Evolutionary conservation across 768 basidiomycete species (phyloP).

Genomic region (Cyathus striatus): DNA sequence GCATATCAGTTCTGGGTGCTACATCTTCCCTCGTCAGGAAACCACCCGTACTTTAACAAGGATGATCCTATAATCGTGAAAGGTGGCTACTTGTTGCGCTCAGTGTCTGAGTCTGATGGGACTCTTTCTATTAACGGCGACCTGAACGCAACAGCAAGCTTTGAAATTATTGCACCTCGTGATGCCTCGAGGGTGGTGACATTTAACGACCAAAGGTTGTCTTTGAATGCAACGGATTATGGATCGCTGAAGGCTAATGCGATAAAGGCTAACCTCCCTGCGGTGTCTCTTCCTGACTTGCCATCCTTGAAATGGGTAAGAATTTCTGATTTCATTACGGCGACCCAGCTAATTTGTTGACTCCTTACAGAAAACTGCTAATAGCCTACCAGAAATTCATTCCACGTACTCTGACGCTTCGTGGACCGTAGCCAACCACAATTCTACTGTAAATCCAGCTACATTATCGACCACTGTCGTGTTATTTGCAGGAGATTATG

Average conservation of each 20-base stretch:
- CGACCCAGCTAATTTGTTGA: too few species aligned
- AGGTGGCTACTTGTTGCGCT: constrained; percentile 43
- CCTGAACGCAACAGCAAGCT: constrained; percentile 34
- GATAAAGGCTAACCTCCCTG: constrained; percentile 24
- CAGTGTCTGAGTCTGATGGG: constrained; percentile 25
- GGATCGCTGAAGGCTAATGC: constrained; percentile 32
- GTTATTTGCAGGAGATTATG: constrained; percentile 45
- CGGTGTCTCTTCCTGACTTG: constrained; percentile 27
- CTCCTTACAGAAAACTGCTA: constrained; percentile 30
- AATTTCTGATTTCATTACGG: too few species aligned
- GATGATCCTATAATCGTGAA: constrained; percentile 40
- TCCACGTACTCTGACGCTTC: constrained; percentile 31
- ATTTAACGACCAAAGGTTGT: constrained; percentile 34
- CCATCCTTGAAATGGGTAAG: constrained; percentile 31
- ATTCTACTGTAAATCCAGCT: constrained; percentile 35
- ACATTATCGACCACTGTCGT: constrained; percentile 31
- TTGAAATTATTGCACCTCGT: constrained; percentile 43
- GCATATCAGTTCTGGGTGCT: constrained; percentile 51
- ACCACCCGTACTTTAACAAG: constrained; percentile 30
- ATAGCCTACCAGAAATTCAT: constrained; percentile 38
- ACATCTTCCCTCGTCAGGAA: constrained; percentile 31
- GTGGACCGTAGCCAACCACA: constrained; percentile 40
- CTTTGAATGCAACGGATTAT: constrained; percentile 29
- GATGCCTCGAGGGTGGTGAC: constrained; percentile 31
- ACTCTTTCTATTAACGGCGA: constrained; percentile 40